Evolutionary conservation across 1,284 basidiomycete genomes (phyloP), one percentile per base, ranked within the genome.

Genomic region (Agaricales sp.): DNA sequence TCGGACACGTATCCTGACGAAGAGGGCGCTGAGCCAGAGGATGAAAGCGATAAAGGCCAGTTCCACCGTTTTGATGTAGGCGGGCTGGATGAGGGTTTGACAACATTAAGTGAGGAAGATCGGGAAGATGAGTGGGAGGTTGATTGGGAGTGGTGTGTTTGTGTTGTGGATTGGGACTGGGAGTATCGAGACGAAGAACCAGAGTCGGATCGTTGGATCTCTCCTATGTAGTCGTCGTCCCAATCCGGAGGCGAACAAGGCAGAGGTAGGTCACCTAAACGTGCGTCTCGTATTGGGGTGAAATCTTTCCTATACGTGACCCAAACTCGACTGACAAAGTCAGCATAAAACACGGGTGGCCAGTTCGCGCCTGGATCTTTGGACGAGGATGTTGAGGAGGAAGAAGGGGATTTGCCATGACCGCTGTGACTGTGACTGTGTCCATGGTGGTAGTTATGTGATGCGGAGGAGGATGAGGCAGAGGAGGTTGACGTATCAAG

Each of bases 271-370:
- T 80, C 80, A 30, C 66, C 73, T 46, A 80, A 69, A 12, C 75
- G 71, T 8, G 73, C 78, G 54, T 91, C 83, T 20, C 82, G 73
- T 55, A 96, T 93, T 1, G 90, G 83, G 1, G 80, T 69, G 56
- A 94, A 95, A 48, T 92, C 86, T 1, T 80, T 83, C n/a, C 93
- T 85, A 65, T 96, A 97, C 0, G 92, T 95, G 48, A 92, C 75
- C 87, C 92, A 95, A 52, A 96, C 74, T 6, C 87, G 74, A 0
- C 88, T 89, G 1, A 82, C 82, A 63, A 94, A 96, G 66, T 96
- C 92, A n/a, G 79, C 72, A 61, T 92, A 92, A 63, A 96, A 96
- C 54, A 77, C 73, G 2, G 80, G 75, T 0, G 90, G 87, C 87
- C 88, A 91, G 51, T 77, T 62, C 16, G 71, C 69, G 2, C 68